Conservation (phyloP, 2,329 filamentous ascomycete species). For the Ascochyta rabiei region DNA sequence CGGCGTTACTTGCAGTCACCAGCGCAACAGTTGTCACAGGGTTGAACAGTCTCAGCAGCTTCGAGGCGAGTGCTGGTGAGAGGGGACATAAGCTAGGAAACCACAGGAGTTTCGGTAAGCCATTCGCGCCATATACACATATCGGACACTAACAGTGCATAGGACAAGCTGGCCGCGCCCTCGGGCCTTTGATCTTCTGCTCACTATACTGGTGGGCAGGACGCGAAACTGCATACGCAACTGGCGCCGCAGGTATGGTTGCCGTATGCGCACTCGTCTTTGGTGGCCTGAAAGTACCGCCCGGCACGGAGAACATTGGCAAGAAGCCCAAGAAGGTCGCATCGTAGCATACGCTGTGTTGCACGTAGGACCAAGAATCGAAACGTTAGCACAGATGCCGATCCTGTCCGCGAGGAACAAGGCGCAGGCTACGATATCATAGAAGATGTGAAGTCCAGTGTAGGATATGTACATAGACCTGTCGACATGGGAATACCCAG, state of each 20-base stretch:
- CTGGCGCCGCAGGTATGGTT: constrained; percentile 81
- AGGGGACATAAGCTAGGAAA: constrained; percentile 86
- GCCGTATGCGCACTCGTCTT: constrained; percentile 75
- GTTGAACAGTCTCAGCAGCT: constrained; percentile 87
- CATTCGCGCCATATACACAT: not conserved
- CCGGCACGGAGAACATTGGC: constrained; percentile 42
- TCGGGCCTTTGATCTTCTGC: constrained; percentile 90
- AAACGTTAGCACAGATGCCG: not conserved
- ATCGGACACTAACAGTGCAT: constrained; percentile 31
- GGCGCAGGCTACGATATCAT: not conserved
- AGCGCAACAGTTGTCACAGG: constrained; percentile 95
- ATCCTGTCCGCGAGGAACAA: not conserved
- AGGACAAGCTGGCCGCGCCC: constrained; percentile 86
- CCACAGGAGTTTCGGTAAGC: constrained; percentile 67
- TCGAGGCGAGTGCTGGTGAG: constrained; percentile 81
- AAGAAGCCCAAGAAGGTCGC: constrained; percentile 31
- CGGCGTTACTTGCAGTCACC: constrained; percentile 83
- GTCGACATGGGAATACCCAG: not conserved
- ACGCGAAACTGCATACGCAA: constrained; percentile 79
- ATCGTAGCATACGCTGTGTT: not conserved
- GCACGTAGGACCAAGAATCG: not conserved
- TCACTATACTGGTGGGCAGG: constrained; percentile 99
- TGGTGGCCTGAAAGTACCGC: constrained; percentile 70
- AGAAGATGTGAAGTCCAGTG: not conserved
- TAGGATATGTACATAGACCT: not conserved